Percentiles rank a stretch among this genome's conserved stretches.
phyloP scores from a whole-genome alignment of 106 monocot species.

The Dendrobium catenatum region DNA sequence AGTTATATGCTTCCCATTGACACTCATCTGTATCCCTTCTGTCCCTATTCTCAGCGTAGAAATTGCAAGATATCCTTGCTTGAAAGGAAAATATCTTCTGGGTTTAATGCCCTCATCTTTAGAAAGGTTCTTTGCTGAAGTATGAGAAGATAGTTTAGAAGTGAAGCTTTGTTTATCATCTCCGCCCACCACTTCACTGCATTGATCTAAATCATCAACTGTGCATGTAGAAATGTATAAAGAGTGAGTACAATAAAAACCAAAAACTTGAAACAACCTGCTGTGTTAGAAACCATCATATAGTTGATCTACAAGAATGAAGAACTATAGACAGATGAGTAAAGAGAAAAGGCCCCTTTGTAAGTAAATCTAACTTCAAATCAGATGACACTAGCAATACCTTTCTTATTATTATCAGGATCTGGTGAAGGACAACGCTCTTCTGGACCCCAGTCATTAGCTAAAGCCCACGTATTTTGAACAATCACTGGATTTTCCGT shows the following conservation, averaged over 20 bases:
- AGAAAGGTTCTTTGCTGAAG: constrained; percentile 13
- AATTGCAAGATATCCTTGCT: constrained; percentile 63
- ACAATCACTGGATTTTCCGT: constrained; percentile 93
- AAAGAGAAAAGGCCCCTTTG: neutral
- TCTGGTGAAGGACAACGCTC: constrained; percentile 75
- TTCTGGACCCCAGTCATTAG: constrained; percentile 83
- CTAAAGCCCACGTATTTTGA: constrained; percentile 89
- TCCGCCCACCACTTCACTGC: constrained; percentile 54
- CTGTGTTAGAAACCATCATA: neutral
- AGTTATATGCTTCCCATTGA: constrained; percentile 87
- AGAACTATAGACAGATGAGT: neutral
- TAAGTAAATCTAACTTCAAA: neutral
- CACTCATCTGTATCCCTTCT: constrained; percentile 90
- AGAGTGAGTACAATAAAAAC: neutral
- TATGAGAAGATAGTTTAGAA: constrained; percentile 24
- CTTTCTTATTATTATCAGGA: constrained; percentile 43
- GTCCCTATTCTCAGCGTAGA: constrained; percentile 72
- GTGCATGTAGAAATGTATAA: constrained; percentile 10
- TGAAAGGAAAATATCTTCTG: constrained; percentile 75
- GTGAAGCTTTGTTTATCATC: constrained; percentile 24
- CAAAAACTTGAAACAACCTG: neutral
- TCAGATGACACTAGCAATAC: constrained; percentile 18
- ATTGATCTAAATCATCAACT: constrained; percentile 87
- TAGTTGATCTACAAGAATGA: neutral
- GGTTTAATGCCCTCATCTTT: constrained; percentile 16